These are phyloP conservation scores for Papilionanthe hybrid DNA, from an alignment of 116 monocot genomes.

Conservation along the genomic window DNA sequence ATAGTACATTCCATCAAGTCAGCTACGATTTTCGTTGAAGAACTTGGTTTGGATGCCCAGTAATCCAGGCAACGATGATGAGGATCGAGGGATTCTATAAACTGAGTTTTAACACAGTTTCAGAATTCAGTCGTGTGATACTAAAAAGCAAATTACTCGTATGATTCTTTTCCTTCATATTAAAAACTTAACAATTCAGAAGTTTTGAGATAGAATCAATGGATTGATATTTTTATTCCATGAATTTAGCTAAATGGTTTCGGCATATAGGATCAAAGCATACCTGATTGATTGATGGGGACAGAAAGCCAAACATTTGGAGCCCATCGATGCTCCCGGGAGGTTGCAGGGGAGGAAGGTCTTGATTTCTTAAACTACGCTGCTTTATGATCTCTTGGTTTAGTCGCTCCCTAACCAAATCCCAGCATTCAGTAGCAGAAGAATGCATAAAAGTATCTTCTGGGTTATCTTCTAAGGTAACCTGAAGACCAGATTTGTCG, in stretches of 20 bases:
- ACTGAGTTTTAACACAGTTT: constrained; percentile 28
- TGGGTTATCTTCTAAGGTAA: constrained; percentile 49
- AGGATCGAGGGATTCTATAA: constrained; percentile 56
- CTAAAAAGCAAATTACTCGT: too few species aligned
- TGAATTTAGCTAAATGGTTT: too few species aligned
- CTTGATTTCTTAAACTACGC: constrained; percentile 18
- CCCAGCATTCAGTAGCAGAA: constrained; percentile 60
- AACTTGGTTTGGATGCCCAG: constrained; percentile 33
- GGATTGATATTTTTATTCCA: too few species aligned
- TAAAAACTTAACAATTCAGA: too few species aligned
- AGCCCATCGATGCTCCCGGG: constrained; percentile 48
- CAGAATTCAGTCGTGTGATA: background rate
- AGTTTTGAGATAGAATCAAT: too few species aligned
- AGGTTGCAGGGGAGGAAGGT: constrained; percentile 23
- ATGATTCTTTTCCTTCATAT: too few species aligned
- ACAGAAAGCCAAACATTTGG: constrained; percentile 85
- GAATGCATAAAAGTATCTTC: constrained; percentile 39
- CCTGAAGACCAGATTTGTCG: constrained; percentile 30
- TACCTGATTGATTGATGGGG: constrained; percentile 61
- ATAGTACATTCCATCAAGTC: background rate
- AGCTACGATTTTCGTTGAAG: constrained; percentile 5
- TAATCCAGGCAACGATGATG: constrained; percentile 40
- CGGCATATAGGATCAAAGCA: background rate
- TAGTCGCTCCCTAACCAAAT: constrained; percentile 42
- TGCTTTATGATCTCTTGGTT: constrained; percentile 50